A percentile compares a stretch with the other conserved stretches of the same genome.
phyloP scores from a whole-genome alignment of 1,284 basidiomycete genomes.

The Ustilago esculenta region DNA sequence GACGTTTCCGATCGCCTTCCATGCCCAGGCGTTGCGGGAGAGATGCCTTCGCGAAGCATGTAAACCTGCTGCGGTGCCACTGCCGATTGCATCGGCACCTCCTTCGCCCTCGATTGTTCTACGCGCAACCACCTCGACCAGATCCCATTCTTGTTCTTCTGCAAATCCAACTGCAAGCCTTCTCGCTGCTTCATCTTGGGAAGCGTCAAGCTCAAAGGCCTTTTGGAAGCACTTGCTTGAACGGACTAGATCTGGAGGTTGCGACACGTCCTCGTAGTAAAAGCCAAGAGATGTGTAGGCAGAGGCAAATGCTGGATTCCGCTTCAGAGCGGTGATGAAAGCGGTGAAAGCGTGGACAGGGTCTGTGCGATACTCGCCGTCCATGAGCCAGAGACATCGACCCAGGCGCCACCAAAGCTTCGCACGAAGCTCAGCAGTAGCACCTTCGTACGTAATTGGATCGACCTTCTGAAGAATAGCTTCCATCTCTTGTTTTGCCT shows the following conservation, averaged over 20 bases:
- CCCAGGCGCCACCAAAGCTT: slow-evolving; percentile 86
- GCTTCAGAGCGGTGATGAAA: slow-evolving; percentile 86
- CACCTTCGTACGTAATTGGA: slow-evolving; percentile 35
- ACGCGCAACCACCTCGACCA: slow-evolving; percentile 90
- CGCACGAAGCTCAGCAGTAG: slow-evolving; percentile 71
- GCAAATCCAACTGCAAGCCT: slow-evolving; percentile 89
- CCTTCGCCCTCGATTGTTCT: slow-evolving; percentile 83
- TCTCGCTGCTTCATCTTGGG: slow-evolving; percentile 84
- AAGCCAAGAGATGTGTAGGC: slow-evolving; percentile 92
- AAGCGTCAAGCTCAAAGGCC: slow-evolving; percentile 93
- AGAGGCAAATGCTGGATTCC: slow-evolving; percentile 80
- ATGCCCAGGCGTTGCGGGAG: slow-evolving; percentile 90
- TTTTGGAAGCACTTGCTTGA: slow-evolving; percentile 98
- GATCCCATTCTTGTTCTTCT: slow-evolving; percentile 91
- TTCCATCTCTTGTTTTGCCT: slow-evolving; percentile 73
- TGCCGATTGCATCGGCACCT: slow-evolving; percentile 48
- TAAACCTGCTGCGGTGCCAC: slow-evolving; percentile 13
- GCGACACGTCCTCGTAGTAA: slow-evolving; percentile 80
- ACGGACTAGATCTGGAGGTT: slow-evolving; percentile 81
- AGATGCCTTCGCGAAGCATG: slow-evolving; percentile 43
- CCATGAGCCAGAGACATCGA: slow-evolving; percentile 78
- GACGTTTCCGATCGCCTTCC: slow-evolving; percentile 94
- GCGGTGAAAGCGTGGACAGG: slow-evolving; percentile 69
- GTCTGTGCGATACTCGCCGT: slow-evolving; percentile 70
- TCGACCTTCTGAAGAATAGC: slow-evolving; percentile 74